Percentiles rank a stretch among this genome's conserved stretches.
These are phyloP conservation scores for Didymella segeticola DNA, from an alignment of 2,329 filamentous ascomycete genomes.

Conservation along the genomic window DNA sequence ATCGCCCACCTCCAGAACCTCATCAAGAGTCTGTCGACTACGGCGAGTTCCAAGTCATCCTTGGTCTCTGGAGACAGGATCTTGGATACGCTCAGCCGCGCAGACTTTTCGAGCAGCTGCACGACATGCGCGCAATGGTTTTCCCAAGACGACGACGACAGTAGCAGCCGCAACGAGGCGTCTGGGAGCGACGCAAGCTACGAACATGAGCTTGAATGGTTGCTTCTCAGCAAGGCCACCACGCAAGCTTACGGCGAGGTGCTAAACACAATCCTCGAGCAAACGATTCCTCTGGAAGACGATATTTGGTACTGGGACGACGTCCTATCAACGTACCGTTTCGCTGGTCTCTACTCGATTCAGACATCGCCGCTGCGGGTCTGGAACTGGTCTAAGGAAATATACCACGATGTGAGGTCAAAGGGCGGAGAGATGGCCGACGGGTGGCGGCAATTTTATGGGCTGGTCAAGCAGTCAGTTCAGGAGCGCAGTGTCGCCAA, in stretches of 20 bases:
- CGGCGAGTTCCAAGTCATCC: slow-evolving; percentile 68
- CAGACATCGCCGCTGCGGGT: slow-evolving; percentile 83
- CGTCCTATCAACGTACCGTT: slow-evolving; percentile 77
- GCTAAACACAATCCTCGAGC: slow-evolving; percentile 77
- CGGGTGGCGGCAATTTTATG: slow-evolving; percentile 73
- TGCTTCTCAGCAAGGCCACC: slow-evolving; percentile 87
- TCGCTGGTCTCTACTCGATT: slow-evolving; percentile 81
- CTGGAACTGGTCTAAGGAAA: slow-evolving; percentile 73
- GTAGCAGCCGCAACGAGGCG: slow-evolving; percentile 26
- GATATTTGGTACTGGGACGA: slow-evolving; percentile 98
- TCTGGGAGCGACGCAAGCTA: slow-evolving; percentile 53
- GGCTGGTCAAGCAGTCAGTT: slow-evolving; percentile 77
- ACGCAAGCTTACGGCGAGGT: slow-evolving; percentile 88
- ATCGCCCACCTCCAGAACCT: slow-evolving; percentile 68
- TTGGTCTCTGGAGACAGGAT: slow-evolving; percentile 66
- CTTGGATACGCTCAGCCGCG: slow-evolving; percentile 67
- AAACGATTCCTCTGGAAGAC: slow-evolving; percentile 82
- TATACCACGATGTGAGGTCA: slow-evolving; percentile 68
- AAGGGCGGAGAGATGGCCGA: slow-evolving; percentile 47
- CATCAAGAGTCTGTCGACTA: slow-evolving; percentile 74
- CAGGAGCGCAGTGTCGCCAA: slow-evolving; percentile 73
- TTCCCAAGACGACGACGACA: slow-evolving; percentile 27
- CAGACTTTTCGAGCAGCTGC: slow-evolving; percentile 57
- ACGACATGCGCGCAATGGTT: slow-evolving; percentile 50
- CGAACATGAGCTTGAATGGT: slow-evolving; percentile 85